These are phyloP conservation scores for Psilocybe cyanescens DNA, from an alignment of 768 basidiomycete genomes.

Conservation along the genomic window DNA sequence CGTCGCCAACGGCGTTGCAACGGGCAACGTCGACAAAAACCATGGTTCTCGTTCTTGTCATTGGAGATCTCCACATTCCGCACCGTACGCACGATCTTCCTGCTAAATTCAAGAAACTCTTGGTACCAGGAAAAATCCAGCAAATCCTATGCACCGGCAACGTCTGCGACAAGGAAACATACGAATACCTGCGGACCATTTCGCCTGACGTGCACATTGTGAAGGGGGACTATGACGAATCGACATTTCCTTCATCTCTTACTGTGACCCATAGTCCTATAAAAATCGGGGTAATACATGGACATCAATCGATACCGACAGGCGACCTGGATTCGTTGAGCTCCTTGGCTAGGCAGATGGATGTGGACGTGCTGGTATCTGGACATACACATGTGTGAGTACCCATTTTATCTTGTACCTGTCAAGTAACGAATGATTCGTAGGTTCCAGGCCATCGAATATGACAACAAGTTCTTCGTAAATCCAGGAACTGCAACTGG, in stretches of 20 bases:
- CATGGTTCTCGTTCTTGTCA: constrained; percentile 94
- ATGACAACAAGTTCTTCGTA: constrained; percentile 90
- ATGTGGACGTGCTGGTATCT: constrained; percentile 93
- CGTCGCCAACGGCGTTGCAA: no score
- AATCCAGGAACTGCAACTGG: constrained; percentile 96
- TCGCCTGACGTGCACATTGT: constrained; percentile 92
- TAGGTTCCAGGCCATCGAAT: constrained; percentile 94
- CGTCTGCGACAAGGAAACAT: constrained; percentile 96
- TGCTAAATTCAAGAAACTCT: constrained; percentile 94
- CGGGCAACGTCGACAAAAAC: no score
- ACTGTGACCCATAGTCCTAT: constrained; percentile 85
- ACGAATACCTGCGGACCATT: constrained; percentile 94
- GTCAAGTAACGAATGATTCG: not conserved
- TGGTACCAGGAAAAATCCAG: constrained; percentile 95
- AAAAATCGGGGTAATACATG: constrained; percentile 91
- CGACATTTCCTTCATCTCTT: constrained; percentile 77
- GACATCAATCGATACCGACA: constrained; percentile 90
- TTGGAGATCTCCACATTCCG: constrained; percentile 97
- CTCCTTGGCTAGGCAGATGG: constrained; percentile 92
- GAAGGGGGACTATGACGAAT: constrained; percentile 94
- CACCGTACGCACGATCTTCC: constrained; percentile 90
- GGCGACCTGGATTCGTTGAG: constrained; percentile 92
- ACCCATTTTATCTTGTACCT: not conserved
- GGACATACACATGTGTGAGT: constrained; percentile 94
- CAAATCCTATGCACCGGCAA: constrained; percentile 98